These are phyloP conservation scores for Colletotrichum viniferum DNA, from an alignment of 2,329 filamentous ascomycete species.

Conservation along the genomic window DNA sequence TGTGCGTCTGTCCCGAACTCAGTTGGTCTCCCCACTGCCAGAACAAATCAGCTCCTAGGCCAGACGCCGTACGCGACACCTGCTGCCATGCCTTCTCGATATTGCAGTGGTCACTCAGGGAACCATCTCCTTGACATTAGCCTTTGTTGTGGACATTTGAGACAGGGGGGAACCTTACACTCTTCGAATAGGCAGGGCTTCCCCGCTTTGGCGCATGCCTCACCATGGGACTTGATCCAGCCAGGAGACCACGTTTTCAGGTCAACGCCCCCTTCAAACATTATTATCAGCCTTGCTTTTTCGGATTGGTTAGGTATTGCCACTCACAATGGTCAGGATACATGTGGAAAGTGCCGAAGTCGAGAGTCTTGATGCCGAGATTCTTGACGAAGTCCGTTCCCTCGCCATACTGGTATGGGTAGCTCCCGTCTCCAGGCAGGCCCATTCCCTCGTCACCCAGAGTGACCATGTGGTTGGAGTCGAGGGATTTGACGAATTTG, in stretches of 20 bases:
- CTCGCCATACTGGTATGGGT: constrained; percentile 55
- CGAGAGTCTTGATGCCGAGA: constrained; percentile 55
- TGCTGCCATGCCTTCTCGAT: constrained; percentile 52
- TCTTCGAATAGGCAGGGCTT: constrained; percentile 37
- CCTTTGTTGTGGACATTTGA: background rate
- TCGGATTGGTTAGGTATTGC: background rate
- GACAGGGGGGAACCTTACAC: constrained; percentile 26
- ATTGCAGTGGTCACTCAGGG: background rate
- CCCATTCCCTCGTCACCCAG: constrained; percentile 63
- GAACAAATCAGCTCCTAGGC: constrained; percentile 32
- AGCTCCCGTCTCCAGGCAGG: constrained; percentile 52
- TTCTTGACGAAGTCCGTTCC: constrained; percentile 57
- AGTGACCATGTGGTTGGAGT: constrained; percentile 66
- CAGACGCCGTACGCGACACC: background rate
- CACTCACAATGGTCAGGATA: constrained; percentile 33
- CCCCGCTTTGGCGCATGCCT: constrained; percentile 28
- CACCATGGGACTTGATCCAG: constrained; percentile 29
- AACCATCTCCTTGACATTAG: background rate
- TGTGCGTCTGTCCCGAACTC: constrained; percentile 38
- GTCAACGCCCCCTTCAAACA: background rate
- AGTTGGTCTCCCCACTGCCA: constrained; percentile 37
- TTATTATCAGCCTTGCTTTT: no score
- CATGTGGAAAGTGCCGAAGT: constrained; percentile 43
- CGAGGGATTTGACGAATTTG: constrained; percentile 67
- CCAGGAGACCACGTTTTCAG: constrained; percentile 11